These are phyloP conservation scores for Setaria viridis DNA, from an alignment of 202 grass and related monocot species.

Conservation along the genomic window DNA sequence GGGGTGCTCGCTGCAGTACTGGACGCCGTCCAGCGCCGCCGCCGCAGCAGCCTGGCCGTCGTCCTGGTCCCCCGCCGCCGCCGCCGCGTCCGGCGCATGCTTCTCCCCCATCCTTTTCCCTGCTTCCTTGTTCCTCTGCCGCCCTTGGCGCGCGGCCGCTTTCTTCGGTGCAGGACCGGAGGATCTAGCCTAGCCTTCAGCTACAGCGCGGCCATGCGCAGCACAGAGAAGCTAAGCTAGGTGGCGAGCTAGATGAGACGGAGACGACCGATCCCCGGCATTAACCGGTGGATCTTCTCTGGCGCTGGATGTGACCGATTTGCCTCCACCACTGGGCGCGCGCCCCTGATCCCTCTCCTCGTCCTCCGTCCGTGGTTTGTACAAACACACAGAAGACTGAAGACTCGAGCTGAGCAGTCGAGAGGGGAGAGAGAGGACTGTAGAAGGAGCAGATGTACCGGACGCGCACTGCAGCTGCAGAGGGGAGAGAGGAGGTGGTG, in stretches of 20 bases:
- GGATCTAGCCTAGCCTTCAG: slow-evolving; percentile 16
- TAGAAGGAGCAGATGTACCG: background rate
- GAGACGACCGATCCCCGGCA: slow-evolving; percentile 6
- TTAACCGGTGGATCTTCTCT: slow-evolving; percentile 9
- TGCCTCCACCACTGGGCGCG: slow-evolving; percentile 28
- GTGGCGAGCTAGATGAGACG: background rate
- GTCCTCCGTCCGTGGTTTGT: background rate
- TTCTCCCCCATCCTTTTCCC: slow-evolving; percentile 46
- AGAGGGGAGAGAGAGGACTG: background rate
- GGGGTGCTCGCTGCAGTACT: slow-evolving; percentile 84
- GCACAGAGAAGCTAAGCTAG: background rate
- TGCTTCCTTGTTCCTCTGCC: background rate
- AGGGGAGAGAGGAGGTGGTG: background rate
- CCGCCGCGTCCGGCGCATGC: slow-evolving; percentile 13
- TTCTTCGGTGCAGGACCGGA: background rate
- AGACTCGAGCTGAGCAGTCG: background rate
- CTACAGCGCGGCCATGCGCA: slow-evolving; percentile 23
- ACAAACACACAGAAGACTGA: background rate
- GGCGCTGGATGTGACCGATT: slow-evolving; percentile 25
- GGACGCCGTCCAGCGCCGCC: slow-evolving; percentile 51
- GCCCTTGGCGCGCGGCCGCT: background rate
- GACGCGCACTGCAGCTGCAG: background rate
- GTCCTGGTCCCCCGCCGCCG: slow-evolving; percentile 32
- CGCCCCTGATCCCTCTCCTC: background rate
- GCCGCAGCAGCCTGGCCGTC: slow-evolving; percentile 21